phyloP scores from a whole-genome alignment of 192 early-diverging fungal species.

The Coemansia sp. region DNA sequence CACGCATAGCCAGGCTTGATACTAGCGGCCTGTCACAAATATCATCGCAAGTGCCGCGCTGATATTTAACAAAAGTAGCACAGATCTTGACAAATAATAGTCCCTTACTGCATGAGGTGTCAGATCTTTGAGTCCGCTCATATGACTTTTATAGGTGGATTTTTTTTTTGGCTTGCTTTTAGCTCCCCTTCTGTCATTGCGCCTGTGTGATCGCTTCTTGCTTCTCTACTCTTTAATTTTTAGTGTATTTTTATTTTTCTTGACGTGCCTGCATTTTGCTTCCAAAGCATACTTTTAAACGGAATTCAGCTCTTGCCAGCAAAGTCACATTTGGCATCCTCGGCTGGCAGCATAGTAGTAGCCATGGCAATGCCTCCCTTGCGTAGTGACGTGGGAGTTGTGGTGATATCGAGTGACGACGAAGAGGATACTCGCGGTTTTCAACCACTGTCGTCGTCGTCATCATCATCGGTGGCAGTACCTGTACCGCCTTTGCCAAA shows the following conservation, averaged over 20 bases:
- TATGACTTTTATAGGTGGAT: too few relatives aligned
- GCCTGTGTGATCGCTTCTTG: too few relatives aligned
- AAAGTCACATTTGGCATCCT: too few relatives aligned
- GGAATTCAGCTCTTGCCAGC: too few relatives aligned
- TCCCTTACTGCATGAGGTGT: too few relatives aligned
- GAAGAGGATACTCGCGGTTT: background rate
- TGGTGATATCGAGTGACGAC: slow-evolving; percentile 37
- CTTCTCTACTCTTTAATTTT: too few relatives aligned
- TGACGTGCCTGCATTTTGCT: too few relatives aligned
- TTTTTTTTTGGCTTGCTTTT: background rate
- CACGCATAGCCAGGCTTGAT: slow-evolving; percentile 15
- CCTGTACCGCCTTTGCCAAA: slow-evolving; percentile 27
- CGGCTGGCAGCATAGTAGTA: background rate
- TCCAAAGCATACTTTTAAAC: too few relatives aligned
- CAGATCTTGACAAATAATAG: too few relatives aligned
- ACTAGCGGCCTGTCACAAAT: slow-evolving; percentile 37
- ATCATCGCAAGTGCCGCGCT: slow-evolving; percentile 27
- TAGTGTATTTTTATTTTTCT: too few relatives aligned
- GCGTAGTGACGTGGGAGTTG: background rate
- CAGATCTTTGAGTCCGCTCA: too few relatives aligned
- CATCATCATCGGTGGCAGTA: background rate
- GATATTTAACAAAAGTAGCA: background rate
- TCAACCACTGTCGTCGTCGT: background rate
- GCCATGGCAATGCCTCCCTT: background rate
- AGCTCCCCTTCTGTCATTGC: too few relatives aligned